Evolutionary conservation across 805 yeast species (phyloP), one percentile per base, ranked within the genome.

Genomic region (Starmerella kuoi): DNA sequence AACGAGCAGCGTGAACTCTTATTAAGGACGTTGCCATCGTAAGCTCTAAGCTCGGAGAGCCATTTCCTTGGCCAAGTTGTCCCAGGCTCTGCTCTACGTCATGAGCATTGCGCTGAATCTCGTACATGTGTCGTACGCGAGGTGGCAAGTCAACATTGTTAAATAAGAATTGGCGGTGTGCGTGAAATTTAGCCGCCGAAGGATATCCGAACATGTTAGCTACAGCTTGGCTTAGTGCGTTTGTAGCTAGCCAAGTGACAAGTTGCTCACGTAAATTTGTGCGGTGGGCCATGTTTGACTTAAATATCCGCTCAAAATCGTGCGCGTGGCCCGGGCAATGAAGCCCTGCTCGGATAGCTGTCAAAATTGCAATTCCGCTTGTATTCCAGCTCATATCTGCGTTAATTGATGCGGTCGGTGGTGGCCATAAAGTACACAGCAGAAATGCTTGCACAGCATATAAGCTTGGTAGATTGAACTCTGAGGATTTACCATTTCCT

Each of bases 371-470:
- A 35, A 84, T 77, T 0, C 96, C 97, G 19, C 85, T 79, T 1
- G 96, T 84, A 57, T 82, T 84, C 94, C 96, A 88, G 3, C 94
- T 80, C 6, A 95, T 80, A 57, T 91, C 97, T 0, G 97, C 95
- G 60, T 93, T 82, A 36, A 91, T 68, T 0, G 96, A 86, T 0
- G 97, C 85, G 0, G 95, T 84, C 30, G 87, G 70, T 3, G 96
- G 95, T 0, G 97, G 97, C 98, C 97, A 88, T 58, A 79, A 76
- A 0, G 96, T 79, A 61, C 82, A 85, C 2, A 88, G 64, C 22
- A 88, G 62, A 49, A 88, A 79, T 0, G 96, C 96, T 59, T 88
- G 98, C 0, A 88, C 96, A 0, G 95, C 81, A 57, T 79, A 88
- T 0, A 88, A 95, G 19, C 94, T 79, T 4, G 94, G 83, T 2